phyloP scores from a whole-genome alignment of 306 rosid species.

The Trichosanthes truncata region DNA sequence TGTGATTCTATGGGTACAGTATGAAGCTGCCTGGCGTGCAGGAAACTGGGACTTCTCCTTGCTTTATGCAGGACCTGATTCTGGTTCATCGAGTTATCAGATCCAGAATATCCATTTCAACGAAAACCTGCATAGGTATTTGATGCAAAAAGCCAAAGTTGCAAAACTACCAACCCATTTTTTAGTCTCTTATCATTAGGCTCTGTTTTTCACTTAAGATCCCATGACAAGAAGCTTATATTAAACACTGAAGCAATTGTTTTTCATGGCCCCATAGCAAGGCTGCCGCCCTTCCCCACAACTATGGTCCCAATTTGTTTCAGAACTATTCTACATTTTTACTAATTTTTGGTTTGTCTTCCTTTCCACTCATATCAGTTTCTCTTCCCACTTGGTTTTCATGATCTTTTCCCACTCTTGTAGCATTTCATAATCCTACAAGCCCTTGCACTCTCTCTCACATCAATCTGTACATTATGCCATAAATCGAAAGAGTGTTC shows the following conservation, averaged over 20 bases:
- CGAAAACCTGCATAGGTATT: constrained; percentile 77
- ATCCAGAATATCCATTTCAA: constrained; percentile 50
- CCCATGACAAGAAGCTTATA: not conserved
- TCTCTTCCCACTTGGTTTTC: not conserved
- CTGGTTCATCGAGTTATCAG: constrained; percentile 26
- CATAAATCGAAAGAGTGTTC: not conserved
- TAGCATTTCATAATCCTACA: not conserved
- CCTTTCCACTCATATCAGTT: not conserved
- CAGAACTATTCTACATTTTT: too few species aligned
- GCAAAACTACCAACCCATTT: not conserved
- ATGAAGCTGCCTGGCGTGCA: constrained; percentile 94
- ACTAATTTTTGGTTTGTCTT: not conserved
- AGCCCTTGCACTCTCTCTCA: not conserved
- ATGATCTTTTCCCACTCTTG: not conserved
- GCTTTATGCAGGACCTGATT: constrained; percentile 33
- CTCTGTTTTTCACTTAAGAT: not conserved
- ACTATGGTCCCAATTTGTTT: not conserved
- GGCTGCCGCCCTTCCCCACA: not conserved
- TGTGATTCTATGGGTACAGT: constrained; percentile 25
- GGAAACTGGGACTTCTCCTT: constrained; percentile 93
- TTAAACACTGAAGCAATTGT: not conserved
- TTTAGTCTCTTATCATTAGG: not conserved
- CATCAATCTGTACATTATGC: not conserved
- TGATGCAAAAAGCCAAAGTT: not conserved
- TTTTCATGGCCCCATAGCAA: not conserved